Percentiles rank a stretch among this genome's conserved stretches.
These are phyloP conservation scores for Nevesoporus exiguus DNA, from an alignment of 768 basidiomycete genomes.

Conservation along the genomic window DNA sequence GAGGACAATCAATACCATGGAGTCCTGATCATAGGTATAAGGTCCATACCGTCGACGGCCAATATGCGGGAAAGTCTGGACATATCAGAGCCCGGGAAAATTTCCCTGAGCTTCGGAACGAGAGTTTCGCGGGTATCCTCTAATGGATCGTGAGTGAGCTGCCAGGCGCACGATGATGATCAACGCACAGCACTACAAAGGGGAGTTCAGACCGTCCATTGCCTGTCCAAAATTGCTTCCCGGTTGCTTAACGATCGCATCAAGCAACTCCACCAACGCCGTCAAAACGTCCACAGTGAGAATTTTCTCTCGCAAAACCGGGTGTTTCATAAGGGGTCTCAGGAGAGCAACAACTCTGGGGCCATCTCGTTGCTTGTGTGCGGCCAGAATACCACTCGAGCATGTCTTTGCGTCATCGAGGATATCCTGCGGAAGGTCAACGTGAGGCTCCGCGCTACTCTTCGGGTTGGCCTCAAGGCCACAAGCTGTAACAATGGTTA, in stretches of 20 bases:
- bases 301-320: slow-evolving; percentile 13
- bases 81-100: not conserved
- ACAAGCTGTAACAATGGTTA: slow-evolving; percentile 2
- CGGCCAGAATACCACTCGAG: slow-evolving; percentile 1
- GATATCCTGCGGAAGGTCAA: not conserved
- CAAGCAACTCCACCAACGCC: slow-evolving; percentile 12
- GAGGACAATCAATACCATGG: not conserved
- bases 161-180: not conserved
- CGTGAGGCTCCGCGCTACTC: not conserved
- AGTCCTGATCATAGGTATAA: not conserved
- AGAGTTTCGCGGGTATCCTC: slow-evolving; percentile 2
- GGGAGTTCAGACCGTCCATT: slow-evolving; percentile 21
- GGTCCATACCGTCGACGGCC: slow-evolving; percentile 8
- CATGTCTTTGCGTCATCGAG: slow-evolving; percentile 17
- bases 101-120: slow-evolving; percentile 3
- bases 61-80: slow-evolving; percentile 16
- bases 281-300: slow-evolving; percentile 16
- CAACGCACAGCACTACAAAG: slow-evolving; percentile 19
- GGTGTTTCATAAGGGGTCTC: slow-evolving; percentile 18
- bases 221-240: slow-evolving; percentile 15
- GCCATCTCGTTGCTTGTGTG: slow-evolving; percentile 16
- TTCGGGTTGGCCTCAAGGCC: not conserved
- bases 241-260: not conserved
- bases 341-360: slow-evolving; percentile 19
- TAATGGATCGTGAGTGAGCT: too few relatives aligned